A percentile compares a stretch with the other conserved stretches of the same genome.
Evolutionary conservation across 257 asterid species (phyloP).

Genomic region (Nyctanthes arbortristis): DNA sequence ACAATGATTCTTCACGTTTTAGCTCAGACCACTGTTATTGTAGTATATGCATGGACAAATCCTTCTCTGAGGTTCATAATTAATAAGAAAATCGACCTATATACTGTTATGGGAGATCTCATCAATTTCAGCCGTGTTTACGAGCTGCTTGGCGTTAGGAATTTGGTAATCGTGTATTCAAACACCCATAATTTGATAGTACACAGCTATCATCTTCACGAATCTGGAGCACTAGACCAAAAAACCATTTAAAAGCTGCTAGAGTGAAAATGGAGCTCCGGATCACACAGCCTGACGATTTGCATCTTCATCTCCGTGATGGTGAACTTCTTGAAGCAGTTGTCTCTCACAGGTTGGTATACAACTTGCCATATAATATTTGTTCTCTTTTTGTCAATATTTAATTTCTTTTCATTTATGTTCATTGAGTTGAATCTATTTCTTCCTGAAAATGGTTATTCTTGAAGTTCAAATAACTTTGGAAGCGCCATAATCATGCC

Average conservation of each 20-base stretch:
- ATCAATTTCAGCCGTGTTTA: conserved; percentile 5
- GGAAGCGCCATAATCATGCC: conserved; percentile 98
- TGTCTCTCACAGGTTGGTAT: conserved; percentile 70
- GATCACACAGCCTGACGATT: conserved; percentile 85
- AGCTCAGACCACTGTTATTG: background rate
- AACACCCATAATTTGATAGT: conserved; percentile 14
- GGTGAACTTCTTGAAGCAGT: conserved; percentile 84
- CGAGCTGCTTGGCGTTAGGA: background rate
- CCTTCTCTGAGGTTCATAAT: background rate
- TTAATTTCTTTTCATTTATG: background rate
- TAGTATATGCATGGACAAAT: background rate
- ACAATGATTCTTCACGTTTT: conserved; percentile 5
- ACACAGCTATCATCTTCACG: conserved; percentile 39
- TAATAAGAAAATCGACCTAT: background rate
- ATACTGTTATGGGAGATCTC: background rate
- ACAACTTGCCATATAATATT: background rate
- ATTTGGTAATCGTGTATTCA: background rate
- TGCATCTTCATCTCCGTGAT: conserved; percentile 99
- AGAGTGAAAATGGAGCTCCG: conserved; percentile 67
- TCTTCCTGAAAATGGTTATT: conserved; percentile 16
- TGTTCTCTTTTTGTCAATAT: background rate
- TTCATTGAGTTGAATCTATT: background rate
- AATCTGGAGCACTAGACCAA: conserved; percentile 29
- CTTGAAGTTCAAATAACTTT: conserved; percentile 65
- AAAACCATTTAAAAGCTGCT: conserved; percentile 33